phyloP scores from a whole-genome alignment of 2,329 filamentous ascomycete species.

The Fusarium solani-melongenae region DNA sequence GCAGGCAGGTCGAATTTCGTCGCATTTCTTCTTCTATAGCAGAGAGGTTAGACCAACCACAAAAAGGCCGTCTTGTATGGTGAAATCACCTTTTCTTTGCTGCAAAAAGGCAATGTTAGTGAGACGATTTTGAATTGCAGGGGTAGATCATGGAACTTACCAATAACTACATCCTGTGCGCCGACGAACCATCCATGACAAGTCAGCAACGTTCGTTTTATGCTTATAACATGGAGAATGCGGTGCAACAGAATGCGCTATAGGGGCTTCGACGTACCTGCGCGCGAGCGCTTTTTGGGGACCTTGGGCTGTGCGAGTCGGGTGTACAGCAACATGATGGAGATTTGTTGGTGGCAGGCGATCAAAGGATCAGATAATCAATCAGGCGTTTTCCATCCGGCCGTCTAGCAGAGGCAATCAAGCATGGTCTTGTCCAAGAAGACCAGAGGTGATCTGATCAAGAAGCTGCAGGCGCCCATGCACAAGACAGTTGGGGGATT shows the following conservation, averaged over 20 bases:
- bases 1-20: slow-evolving; percentile 63
- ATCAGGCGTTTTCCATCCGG: slow-evolving; percentile 37
- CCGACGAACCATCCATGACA: slow-evolving; percentile 10
- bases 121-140: slow-evolving; percentile 9
- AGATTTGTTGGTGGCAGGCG: slow-evolving; percentile 29
- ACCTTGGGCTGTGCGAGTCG: slow-evolving; percentile 66
- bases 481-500: slow-evolving; percentile 1
- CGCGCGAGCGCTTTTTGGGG: slow-evolving; percentile 69
- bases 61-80: background rate
- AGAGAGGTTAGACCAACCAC: slow-evolving; percentile 11
- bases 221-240: slow-evolving; percentile 1
- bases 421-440: slow-evolving; percentile 20
- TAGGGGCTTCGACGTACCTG: slow-evolving; percentile 27
- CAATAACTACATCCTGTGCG: slow-evolving; percentile 62
- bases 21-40: slow-evolving; percentile 67
- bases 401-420: slow-evolving; percentile 8
- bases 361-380: slow-evolving; percentile 36
- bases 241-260: slow-evolving; percentile 13
- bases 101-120: slow-evolving; percentile 41
- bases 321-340: slow-evolving; percentile 68
- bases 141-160: slow-evolving; percentile 49
- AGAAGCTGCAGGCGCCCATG: background rate
- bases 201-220: slow-evolving; percentile 13
- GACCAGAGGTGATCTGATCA: slow-evolving; percentile 3
- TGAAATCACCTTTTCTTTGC: slow-evolving; percentile 61